Conservation (phyloP, 2,329 filamentous ascomycete genomes). For the Esteya vermicola region DNA sequence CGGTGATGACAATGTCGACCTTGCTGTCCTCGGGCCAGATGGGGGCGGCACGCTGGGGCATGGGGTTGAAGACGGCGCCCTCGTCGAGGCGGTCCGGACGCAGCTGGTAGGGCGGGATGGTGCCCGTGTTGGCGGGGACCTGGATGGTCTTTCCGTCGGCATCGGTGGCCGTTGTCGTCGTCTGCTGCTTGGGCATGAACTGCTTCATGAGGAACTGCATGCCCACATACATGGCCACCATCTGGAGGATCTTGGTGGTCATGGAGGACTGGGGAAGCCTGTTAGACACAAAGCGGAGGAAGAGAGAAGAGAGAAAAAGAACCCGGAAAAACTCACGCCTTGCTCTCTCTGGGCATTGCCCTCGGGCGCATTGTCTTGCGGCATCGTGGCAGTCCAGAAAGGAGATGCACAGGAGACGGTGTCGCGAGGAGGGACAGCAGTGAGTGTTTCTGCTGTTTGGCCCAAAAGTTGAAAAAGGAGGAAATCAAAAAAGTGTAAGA, state of each 20-base stretch:
- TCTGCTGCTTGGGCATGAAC: conserved; percentile 30
- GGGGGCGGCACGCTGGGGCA: conserved; percentile 63
- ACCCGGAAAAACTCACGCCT: conserved; percentile 3
- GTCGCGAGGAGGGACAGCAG: conserved; percentile 13
- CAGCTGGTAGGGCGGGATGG: conserved; percentile 49
- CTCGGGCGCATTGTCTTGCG: conserved; percentile 6
- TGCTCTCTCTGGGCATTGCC: conserved; percentile 6
- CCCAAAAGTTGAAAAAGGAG: not conserved
- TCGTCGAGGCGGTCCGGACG: conserved; percentile 47
- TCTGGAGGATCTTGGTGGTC: conserved; percentile 33
- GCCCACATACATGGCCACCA: conserved; percentile 41
- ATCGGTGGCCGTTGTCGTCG: conserved; percentile 32
- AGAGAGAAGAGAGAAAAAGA: no score
- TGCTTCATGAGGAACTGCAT: conserved; percentile 44
- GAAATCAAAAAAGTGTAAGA: not conserved
- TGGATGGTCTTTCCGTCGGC: conserved; percentile 36
- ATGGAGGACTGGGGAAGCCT: conserved; percentile 19
- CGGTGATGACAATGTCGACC: conserved; percentile 73
- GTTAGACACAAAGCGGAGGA: no score
- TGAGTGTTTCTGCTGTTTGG: not conserved
- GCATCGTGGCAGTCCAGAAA: conserved; percentile 24
- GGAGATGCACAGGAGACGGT: conserved; percentile 7
- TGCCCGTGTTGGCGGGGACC: conserved; percentile 31
- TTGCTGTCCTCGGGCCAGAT: conserved; percentile 73
- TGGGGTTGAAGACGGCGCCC: conserved; percentile 45